A percentile compares a stretch with the other conserved stretches of the same genome.
phyloP scores from a whole-genome alignment of 2,329 filamentous ascomycete genomes.

The Sporothrix inflata region DNA sequence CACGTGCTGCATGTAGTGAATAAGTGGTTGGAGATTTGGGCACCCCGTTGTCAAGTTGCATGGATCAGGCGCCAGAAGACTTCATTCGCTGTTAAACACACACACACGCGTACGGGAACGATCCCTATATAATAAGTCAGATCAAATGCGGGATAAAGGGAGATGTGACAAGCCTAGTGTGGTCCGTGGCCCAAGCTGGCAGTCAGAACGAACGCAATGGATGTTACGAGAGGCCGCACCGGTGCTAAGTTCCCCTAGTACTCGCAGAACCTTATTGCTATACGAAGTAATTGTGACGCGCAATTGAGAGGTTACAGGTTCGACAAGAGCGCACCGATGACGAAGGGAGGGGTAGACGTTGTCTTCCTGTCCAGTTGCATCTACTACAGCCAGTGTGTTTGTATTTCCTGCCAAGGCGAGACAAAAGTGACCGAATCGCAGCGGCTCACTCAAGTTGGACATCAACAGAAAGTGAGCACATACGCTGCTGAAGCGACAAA shows the following conservation, averaged over 20 bases:
- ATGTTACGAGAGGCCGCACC: neutral
- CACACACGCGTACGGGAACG: neutral
- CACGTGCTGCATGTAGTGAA: neutral
- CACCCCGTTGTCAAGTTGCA: neutral
- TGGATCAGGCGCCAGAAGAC: neutral
- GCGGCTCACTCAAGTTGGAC: no score
- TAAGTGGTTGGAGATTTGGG: neutral
- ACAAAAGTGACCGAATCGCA: neutral
- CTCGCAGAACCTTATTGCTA: neutral
- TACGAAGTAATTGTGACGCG: neutral
- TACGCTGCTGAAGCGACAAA: neutral
- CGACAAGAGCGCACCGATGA: neutral
- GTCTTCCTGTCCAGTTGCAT: neutral
- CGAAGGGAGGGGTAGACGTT: neutral
- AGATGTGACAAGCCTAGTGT: neutral
- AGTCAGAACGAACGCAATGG: neutral
- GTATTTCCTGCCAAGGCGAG: neutral
- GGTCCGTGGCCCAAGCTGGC: neutral
- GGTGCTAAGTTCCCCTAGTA: neutral
- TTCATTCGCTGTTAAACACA: neutral
- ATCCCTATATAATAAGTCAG: neutral
- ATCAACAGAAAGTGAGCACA: neutral
- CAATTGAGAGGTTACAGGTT: neutral
- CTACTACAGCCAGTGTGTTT: neutral
- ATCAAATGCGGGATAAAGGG: no score